phyloP scores from a whole-genome alignment of 345 rosid genomes.

The Syzygium jambos region DNA sequence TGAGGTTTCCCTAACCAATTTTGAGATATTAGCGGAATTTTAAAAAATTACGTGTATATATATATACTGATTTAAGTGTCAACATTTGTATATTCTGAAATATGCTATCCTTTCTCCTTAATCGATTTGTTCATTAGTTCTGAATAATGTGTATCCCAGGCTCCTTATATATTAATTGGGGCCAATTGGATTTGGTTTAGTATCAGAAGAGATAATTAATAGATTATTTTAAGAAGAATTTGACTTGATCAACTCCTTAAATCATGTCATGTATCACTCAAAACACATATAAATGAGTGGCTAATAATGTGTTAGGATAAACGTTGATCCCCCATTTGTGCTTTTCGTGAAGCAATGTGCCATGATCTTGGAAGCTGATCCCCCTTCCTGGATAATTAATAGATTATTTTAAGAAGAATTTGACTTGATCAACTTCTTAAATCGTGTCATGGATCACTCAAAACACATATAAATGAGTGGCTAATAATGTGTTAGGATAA shows the following conservation, averaged over 20 bases:
- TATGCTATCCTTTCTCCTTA: not conserved
- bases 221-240: too few relatives aligned
- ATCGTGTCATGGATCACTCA: too few relatives aligned
- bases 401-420: too few relatives aligned
- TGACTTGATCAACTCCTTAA: too few relatives aligned
- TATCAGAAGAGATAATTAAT: too few relatives aligned
- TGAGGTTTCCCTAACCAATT: not conserved
- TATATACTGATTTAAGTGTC: not conserved
- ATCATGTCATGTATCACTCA: not conserved
- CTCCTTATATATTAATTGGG: not conserved
- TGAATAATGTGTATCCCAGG: too few relatives aligned
- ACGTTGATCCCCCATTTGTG: not conserved
- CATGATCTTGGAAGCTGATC: rapidly evolving
- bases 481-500: not conserved
- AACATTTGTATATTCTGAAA: too few relatives aligned
- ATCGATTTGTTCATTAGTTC: too few relatives aligned
- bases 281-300: not conserved
- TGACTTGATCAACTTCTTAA: too few relatives aligned
- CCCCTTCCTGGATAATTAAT: not conserved
- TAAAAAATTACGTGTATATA: not conserved
- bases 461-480: too few relatives aligned
- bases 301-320: not conserved
- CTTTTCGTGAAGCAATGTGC: not conserved
- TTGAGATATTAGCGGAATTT: not conserved
- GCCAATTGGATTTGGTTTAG: not conserved